Base-by-base conservation (phyloP, 768 basidiomycete species). In the Cubamyces lactineus region DNA sequence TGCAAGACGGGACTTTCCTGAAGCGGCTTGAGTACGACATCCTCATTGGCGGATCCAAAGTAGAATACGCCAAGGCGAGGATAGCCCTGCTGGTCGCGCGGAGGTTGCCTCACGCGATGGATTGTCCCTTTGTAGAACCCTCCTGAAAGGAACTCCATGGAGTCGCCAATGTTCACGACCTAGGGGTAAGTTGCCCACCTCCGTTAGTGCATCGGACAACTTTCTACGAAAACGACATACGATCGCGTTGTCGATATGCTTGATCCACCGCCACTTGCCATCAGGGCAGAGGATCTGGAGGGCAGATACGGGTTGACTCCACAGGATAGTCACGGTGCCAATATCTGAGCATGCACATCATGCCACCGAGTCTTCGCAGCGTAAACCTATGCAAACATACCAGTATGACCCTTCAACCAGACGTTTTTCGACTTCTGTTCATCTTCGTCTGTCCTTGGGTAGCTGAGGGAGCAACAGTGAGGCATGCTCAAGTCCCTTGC, bases 151-250 rank as follows among this genome's bases (percentile, higher is more conserved):
- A 76, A 75, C 53, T 76, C 75, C 47, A 75, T 70, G 8, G 69
- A 62, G 53, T 78, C 76, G 3, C 77, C 76, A 28, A 70, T 70
- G 54, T 78, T 77, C 47, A 78, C 65, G 34, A 77, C 69, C 86
- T 86, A 39, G 42, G 11, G 4, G 34, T 34, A 41, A 30, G 15
- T 40, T 8, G 41, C 2, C 17, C 19, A n/a, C 1, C 15, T 2
- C 8, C 9, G 34, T 38, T 24, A 52, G 28, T 1, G n/a, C 23
- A 24, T 1, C 12, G 26, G 53, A 3, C 3, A n/a, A 39, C 11
- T 42, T 19, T 17, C 13, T 12, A 28, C 3, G 12, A 40, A 41
- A 30, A n/a, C 19, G 0, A 54, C 72, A 21, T 63, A 74, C 74
- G 26, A 76, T 56, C 2, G 71, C 71, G 30, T 76, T 75, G 5